Conservation (phyloP, 2,329 filamentous ascomycete genomes). For the Aureobasidium sp. region DNA sequence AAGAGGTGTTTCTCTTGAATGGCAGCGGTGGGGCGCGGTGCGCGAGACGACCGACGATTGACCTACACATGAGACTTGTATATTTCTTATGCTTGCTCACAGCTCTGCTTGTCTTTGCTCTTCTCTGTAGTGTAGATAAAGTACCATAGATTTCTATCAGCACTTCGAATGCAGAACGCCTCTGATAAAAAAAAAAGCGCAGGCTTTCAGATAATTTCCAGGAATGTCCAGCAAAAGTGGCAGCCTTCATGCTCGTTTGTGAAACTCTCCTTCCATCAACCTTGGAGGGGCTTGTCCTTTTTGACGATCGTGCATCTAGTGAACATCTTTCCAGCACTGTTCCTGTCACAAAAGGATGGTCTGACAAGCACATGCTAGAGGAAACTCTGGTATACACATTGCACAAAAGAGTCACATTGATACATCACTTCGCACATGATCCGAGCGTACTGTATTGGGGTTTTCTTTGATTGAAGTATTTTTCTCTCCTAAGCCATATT, state of each 20-base stretch:
- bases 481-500: conserved; percentile 6
- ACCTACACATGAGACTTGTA: background rate
- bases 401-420: background rate
- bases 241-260: background rate
- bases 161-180: background rate
- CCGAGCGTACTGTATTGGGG: background rate
- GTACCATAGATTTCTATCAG: background rate
- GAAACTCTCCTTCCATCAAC: too few relatives aligned
- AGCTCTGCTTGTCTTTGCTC: background rate
- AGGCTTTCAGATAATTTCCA: too few relatives aligned
- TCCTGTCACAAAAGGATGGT: too few relatives aligned
- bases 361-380: too few relatives aligned
- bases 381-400: background rate
- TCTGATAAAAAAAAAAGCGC: background rate
- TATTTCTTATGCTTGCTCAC: background rate
- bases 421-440: background rate
- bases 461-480: conserved; percentile 1
- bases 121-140: background rate
- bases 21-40: background rate
- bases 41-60: background rate
- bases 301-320: too few relatives aligned
- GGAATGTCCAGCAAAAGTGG: background rate
- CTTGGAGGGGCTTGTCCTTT: too few relatives aligned
- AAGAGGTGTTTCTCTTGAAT: background rate
- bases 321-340: too few relatives aligned